Evolutionary conservation across 345 rosid species (phyloP).

Genomic region (Noccaea caerulescens): DNA sequence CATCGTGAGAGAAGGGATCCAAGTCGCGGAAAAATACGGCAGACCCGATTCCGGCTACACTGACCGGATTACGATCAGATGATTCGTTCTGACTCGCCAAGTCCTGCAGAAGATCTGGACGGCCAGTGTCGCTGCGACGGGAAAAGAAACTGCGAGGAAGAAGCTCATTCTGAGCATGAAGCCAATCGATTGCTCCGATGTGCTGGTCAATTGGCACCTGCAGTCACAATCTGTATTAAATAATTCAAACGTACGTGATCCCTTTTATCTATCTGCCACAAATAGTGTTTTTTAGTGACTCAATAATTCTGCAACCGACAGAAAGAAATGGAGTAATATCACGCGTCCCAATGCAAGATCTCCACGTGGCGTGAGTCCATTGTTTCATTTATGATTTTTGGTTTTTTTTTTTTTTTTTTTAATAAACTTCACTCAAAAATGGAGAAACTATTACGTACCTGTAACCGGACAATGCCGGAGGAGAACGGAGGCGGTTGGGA

Average conservation of each 20-base stretch:
- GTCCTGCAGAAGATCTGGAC: conserved; percentile 44
- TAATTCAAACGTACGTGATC: neutral
- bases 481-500: conserved; percentile 53
- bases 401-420: too few species aligned
- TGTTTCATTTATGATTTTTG: neutral
- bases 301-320: neutral
- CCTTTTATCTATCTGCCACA: neutral
- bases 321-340: neutral
- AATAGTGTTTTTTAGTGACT: neutral
- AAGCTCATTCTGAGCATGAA: conserved; percentile 63
- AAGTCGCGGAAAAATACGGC: conserved; percentile 69
- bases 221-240: neutral
- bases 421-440: neutral
- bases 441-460: conserved; percentile 47
- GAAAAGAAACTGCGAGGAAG: conserved; percentile 84
- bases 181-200: conserved; percentile 83
- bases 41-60: conserved; percentile 85
- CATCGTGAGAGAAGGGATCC: conserved; percentile 70
- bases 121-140: conserved; percentile 48
- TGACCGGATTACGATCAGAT: conserved; percentile 45
- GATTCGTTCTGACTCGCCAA: conserved; percentile 50
- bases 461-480: conserved; percentile 81
- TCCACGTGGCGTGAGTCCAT: conserved; percentile 53
- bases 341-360: conserved; percentile 19
- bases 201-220: conserved; percentile 67